These are phyloP conservation scores for Penicillium soppii DNA, from an alignment of 495 filamentous ascomycete genomes.

Conservation along the genomic window DNA sequence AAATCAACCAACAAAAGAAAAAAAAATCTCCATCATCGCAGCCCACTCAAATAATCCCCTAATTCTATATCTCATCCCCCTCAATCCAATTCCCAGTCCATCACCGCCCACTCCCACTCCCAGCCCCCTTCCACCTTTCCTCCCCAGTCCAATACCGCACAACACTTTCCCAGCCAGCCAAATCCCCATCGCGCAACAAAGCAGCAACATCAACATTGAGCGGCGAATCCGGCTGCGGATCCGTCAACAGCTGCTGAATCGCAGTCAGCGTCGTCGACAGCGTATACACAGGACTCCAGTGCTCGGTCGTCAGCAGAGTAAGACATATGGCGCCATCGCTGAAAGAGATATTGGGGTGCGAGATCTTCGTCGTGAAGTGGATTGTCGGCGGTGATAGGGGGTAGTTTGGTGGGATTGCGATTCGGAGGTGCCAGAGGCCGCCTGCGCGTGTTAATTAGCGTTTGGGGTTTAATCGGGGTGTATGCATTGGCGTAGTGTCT, in stretches of 20 bases:
- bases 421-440: slow-evolving; percentile 80
- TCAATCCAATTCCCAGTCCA: not conserved
- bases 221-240: slow-evolving; percentile 78
- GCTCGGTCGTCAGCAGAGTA: slow-evolving; percentile 72
- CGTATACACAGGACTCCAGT: slow-evolving; percentile 84
- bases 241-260: slow-evolving; percentile 72
- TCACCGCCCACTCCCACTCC: slow-evolving; percentile 13
- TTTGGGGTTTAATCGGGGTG: too few species aligned
- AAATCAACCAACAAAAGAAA: not conserved
- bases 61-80: too few species aligned
- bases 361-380: slow-evolving; percentile 74
- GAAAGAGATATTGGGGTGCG: slow-evolving; percentile 82
- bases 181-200: slow-evolving; percentile 73
- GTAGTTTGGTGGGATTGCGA: slow-evolving; percentile 75
- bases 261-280: slow-evolving; percentile 73
- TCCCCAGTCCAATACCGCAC: slow-evolving; percentile 75
- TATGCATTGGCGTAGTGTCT: too few species aligned
- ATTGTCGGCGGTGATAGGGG: slow-evolving; percentile 75
- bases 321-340: slow-evolving; percentile 89
- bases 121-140: slow-evolving; percentile 39
- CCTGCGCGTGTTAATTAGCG: slow-evolving; percentile 45
- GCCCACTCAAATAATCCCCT: too few species aligned
- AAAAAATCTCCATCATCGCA: not conserved
- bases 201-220: slow-evolving; percentile 87
- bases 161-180: slow-evolving; percentile 71